Conservation (phyloP, 768 basidiomycete genomes). For the Rhodosporidiobolus sp. region DNA sequence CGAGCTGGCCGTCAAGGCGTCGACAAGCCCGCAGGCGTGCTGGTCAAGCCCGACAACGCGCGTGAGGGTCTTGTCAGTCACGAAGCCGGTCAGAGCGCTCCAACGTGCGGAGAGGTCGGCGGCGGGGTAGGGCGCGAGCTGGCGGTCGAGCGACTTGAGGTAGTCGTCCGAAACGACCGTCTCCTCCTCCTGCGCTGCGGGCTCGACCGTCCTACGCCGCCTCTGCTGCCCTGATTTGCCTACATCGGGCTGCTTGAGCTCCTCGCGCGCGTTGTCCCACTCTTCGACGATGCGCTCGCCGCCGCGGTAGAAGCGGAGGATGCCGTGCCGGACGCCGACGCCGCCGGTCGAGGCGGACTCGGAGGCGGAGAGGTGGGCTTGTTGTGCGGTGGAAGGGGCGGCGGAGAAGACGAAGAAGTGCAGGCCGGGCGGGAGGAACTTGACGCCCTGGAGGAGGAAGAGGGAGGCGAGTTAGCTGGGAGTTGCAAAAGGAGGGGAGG, state of each 20-base stretch:
- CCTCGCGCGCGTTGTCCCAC: conserved; percentile 45
- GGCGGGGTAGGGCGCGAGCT: conserved; percentile 49
- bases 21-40: conserved; percentile 39
- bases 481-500: background rate
- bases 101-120: conserved; percentile 45
- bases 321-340: conserved; percentile 46
- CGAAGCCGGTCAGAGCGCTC: conserved; percentile 42
- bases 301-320: conserved; percentile 42
- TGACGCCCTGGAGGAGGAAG: conserved; percentile 46
- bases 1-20: conserved; percentile 45
- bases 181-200: conserved; percentile 17
- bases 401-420: conserved; percentile 49
- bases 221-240: background rate
- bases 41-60: conserved; percentile 45
- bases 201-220: conserved; percentile 1
- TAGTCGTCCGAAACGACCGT: conserved; percentile 47
- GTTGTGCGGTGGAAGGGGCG: conserved; percentile 31
- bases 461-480: background rate
- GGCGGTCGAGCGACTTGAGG: conserved; percentile 47
- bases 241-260: conserved; percentile 28
- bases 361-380: background rate
- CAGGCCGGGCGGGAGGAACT: conserved; percentile 50
- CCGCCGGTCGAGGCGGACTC: conserved; percentile 5
- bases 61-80: conserved; percentile 42
- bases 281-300: conserved; percentile 40